A percentile compares a stretch with the other conserved stretches of the same genome.
Evolutionary conservation across 352 stramenopile genomes (phyloP).

Genomic region (Phytophthora constricta): DNA sequence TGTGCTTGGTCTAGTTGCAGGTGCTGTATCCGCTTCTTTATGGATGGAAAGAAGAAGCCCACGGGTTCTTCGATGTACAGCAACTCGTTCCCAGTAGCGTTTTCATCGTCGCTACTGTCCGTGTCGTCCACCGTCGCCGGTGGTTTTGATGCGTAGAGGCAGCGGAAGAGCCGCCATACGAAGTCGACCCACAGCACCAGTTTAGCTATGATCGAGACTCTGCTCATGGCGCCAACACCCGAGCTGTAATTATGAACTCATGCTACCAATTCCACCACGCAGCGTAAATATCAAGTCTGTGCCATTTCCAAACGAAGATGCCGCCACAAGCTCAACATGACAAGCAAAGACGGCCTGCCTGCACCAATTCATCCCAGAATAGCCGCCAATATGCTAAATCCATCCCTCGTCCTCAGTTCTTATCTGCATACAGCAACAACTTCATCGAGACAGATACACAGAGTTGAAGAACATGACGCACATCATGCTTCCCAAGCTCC

Average conservation of each 20-base stretch:
- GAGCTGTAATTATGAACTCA: constrained; percentile 19
- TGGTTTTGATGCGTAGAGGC: constrained; percentile 7
- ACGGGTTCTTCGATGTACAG: constrained; percentile 62
- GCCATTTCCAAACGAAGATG: neutral
- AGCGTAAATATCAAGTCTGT: neutral
- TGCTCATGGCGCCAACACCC: neutral
- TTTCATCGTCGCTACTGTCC: constrained; percentile 30
- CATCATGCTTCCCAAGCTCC: no score
- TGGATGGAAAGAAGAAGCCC: constrained; percentile 53
- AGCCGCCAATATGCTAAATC: neutral
- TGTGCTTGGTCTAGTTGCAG: constrained; percentile 71
- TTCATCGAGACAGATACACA: neutral
- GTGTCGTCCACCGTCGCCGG: constrained; percentile 20
- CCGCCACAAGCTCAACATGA: neutral
- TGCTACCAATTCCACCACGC: constrained; percentile 20
- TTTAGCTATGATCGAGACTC: neutral
- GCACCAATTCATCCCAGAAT: neutral
- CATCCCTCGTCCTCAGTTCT: neutral
- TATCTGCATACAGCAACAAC: neutral
- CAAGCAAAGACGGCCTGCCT: no score
- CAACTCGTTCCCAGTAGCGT: constrained; percentile 50
- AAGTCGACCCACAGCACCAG: constrained; percentile 17
- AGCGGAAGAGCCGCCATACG: constrained; percentile 13
- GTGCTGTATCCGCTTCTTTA: constrained; percentile 46
- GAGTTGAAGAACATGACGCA: neutral